Base-by-base conservation (phyloP, 163 green algal genomes). In the Chlamydomonas reinhardtii region DNA sequence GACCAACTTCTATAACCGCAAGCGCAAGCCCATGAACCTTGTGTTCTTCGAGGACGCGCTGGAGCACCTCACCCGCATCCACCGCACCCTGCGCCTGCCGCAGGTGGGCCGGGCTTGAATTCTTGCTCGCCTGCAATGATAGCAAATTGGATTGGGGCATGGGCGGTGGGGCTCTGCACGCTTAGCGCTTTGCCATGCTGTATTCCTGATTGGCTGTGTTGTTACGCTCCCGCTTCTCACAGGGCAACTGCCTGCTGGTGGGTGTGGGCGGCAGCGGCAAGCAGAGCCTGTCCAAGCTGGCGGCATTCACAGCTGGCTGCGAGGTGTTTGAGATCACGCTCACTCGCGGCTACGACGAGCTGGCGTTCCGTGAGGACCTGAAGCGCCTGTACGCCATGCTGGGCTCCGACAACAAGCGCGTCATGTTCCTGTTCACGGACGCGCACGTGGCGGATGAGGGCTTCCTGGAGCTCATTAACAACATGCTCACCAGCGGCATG, bases 401-500 rank as follows among this genome's bases (percentile, higher is more conserved):
- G 76, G 96, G 96, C 25, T 81, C 89, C 15, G 92, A 97, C 73
- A 94, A 96, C 89, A 96, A 96, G 91, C 86, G 92, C 86, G 91
- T 95, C 37, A 94, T 97, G 88, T 97, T 98, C 90, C 90, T 98
- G 43, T 97, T 98, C 92, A 98, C 96, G n/a, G 96, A 98, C 88
- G 89, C 89, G 16, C 95, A 98, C 85, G 96, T 98, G 27, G 96
- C 93, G 11, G 93, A 98, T 48, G 96, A 98, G 90, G 93, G 94
- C 76, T 98, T 98, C 90, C 87, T 98, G 87, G 96, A 98, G 92
- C 93, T 97, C n/a, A 95, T 98, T 89, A 98, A 98, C 92, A 98
- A 97, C 92, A 98, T 98, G 95, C 91, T 98, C 24, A 98, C 96
- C 37, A 92, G 86, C 61, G 96, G 96, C 69, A 97, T 97, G 94